phyloP scores from a whole-genome alignment of 768 basidiomycete species.

The Leccinum incarnatum region DNA sequence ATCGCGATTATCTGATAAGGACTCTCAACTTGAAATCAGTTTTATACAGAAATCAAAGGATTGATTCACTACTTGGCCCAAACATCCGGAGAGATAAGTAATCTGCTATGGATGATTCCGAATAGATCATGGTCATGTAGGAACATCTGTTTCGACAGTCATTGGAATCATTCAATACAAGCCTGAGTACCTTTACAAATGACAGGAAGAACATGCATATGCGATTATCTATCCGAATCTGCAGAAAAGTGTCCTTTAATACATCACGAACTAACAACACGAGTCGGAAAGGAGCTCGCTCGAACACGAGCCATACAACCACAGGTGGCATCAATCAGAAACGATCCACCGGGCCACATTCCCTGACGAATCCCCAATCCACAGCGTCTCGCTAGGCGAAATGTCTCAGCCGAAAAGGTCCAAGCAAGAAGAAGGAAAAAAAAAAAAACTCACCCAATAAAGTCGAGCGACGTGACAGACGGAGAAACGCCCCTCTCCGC shows the following conservation, averaged over 20 bases:
- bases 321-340: constrained; percentile 16
- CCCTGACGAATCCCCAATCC: constrained; percentile 26
- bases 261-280: neutral
- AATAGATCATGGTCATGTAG: no score
- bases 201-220: neutral
- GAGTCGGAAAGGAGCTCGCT: neutral
- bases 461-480: constrained; percentile 75
- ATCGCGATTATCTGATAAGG: no score
- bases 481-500: constrained; percentile 36
- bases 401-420: neutral
- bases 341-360: constrained; percentile 24
- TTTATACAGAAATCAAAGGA: no score
- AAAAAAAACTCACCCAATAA: constrained; percentile 60
- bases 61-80: no score
- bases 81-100: no score
- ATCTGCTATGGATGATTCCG: no score
- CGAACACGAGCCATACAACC: neutral
- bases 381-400: constrained; percentile 20
- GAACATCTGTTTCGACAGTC: no score
- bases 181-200: no score
- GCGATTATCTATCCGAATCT: neutral
- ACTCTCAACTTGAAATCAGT: no score
- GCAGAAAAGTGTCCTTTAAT: neutral
- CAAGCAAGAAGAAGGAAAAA: no score
- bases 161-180: no score